Percentiles rank a stretch among this genome's conserved stretches.
Evolutionary conservation across 1,284 basidiomycete genomes (phyloP).

Genomic region (Trametes sp.): DNA sequence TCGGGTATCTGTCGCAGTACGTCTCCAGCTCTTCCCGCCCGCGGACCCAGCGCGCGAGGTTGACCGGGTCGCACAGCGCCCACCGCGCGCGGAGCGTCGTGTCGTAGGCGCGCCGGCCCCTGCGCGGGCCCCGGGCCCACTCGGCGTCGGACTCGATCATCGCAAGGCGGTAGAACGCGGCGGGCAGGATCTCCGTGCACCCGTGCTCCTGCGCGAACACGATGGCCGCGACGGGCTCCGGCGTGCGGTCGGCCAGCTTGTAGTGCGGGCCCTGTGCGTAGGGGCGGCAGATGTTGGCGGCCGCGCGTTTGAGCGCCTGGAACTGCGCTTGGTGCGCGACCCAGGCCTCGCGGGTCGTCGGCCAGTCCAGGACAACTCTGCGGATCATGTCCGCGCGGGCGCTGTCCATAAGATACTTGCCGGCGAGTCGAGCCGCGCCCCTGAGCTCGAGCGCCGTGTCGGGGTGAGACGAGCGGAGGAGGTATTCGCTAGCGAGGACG

Average conservation of each 20-base stretch:
- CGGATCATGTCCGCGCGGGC: not conserved
- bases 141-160: conserved; percentile 10
- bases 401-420: not conserved
- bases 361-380: not conserved
- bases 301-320: not conserved
- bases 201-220: conserved; percentile 32
- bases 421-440: not conserved
- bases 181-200: conserved; percentile 56
- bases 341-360: not conserved
- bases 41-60: no score
- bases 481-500: not conserved
- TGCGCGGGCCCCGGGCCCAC: not conserved
- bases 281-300: no score
- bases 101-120: no score
- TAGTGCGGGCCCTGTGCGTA: no score
- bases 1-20: no score
- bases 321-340: no score
- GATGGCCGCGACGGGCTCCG: conserved; percentile 44
- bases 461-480: not conserved
- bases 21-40: no score
- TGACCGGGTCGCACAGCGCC: no score
- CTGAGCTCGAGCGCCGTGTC: not conserved
- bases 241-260: conserved; percentile 3
- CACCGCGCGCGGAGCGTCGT: no score
- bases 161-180: conserved; percentile 65